These are phyloP conservation scores for Dothideomycetes sp. DNA, from an alignment of 2,329 filamentous ascomycete species.

Conservation along the genomic window DNA sequence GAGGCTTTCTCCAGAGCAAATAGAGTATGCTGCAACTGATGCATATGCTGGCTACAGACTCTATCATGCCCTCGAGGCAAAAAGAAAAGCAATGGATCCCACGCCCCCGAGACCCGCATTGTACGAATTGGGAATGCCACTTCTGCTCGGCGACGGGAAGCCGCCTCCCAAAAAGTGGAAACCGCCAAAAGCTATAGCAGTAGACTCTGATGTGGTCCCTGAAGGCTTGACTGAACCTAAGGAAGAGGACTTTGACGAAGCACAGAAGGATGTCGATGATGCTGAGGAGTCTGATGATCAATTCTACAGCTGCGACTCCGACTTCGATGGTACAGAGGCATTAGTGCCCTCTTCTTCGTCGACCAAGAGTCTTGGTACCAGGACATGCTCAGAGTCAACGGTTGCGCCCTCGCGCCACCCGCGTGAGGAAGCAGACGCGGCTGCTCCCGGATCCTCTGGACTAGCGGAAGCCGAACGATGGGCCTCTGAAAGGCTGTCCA, in stretches of 20 bases:
- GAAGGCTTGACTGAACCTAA: too few species aligned
- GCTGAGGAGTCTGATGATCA: background rate
- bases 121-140: constrained; percentile 56
- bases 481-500: constrained; percentile 1
- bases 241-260: background rate
- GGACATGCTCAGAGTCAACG: too few species aligned
- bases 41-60: constrained; percentile 70
- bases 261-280: background rate
- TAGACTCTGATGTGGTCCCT: background rate
- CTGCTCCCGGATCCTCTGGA: background rate
- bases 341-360: too few species aligned
- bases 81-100: constrained; percentile 55
- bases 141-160: constrained; percentile 42
- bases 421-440: too few species aligned
- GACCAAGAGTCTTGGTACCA: background rate
- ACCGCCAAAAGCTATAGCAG: background rate
- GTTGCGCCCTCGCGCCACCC: too few species aligned
- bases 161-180: constrained; percentile 8
- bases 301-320: background rate
- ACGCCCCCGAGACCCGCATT: constrained; percentile 59
- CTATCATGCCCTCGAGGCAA: constrained; percentile 58
- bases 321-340: background rate
- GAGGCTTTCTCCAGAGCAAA: constrained; percentile 51
- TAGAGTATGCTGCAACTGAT: constrained; percentile 68
- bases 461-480: background rate